Evolutionary conservation across 1,284 basidiomycete genomes (phyloP).

Genomic region (Puccinia sorghi): DNA sequence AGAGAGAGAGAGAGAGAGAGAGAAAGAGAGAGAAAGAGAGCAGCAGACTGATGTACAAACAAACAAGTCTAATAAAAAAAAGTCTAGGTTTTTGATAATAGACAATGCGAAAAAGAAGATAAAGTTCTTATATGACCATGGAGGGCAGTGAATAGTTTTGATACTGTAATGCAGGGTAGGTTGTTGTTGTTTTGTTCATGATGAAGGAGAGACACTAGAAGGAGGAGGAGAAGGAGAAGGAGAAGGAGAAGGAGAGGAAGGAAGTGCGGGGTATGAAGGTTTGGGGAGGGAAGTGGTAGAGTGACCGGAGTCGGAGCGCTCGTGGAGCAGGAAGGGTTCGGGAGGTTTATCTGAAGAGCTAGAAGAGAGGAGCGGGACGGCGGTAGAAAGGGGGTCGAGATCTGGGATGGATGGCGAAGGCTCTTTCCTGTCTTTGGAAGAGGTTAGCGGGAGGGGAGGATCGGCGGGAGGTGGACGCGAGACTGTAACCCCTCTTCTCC

Average conservation of each 20-base stretch:
- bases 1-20: too few species aligned
- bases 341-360: constrained; percentile 8
- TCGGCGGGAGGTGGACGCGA: background rate
- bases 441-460: background rate
- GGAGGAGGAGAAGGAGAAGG: background rate
- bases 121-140: too few species aligned
- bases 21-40: too few species aligned
- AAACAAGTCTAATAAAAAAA: too few species aligned
- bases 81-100: too few species aligned
- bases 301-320: constrained; percentile 10
- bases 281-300: constrained; percentile 9
- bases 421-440: background rate
- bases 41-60: too few species aligned
- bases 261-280: background rate
- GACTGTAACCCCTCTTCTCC: constrained; percentile 1
- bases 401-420: background rate
- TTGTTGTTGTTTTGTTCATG: background rate
- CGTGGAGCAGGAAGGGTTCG: constrained; percentile 18
- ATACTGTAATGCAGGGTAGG: background rate
- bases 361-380: background rate
- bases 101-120: too few species aligned
- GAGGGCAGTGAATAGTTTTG: too few species aligned
- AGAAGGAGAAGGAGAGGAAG: background rate
- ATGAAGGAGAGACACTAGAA: background rate
- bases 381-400: background rate